Conservation (phyloP, 345 rosid species). For the Euphorbia peplus region DNA sequence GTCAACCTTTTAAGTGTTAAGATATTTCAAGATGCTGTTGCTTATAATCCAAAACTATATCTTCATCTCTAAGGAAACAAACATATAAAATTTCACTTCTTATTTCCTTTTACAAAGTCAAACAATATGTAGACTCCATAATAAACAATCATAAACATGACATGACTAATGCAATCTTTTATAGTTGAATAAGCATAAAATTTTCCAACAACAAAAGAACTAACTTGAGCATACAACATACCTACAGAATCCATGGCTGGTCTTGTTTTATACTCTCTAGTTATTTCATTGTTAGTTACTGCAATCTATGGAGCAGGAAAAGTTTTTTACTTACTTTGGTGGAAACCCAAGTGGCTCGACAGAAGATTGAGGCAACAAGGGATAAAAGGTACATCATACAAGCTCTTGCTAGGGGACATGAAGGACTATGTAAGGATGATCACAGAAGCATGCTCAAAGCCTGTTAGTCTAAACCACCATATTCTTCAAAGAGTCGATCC, state of each 20-base stretch:
- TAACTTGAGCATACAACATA: background rate
- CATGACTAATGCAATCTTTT: background rate
- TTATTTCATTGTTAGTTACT: background rate
- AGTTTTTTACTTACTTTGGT: conserved; percentile 28
- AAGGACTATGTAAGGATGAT: conserved; percentile 29
- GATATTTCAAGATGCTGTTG: too few relatives aligned
- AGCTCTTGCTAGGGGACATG: conserved; percentile 37
- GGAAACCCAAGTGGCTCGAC: conserved; percentile 38
- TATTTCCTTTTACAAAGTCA: too few relatives aligned
- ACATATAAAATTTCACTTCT: too few relatives aligned
- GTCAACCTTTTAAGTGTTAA: too few relatives aligned
- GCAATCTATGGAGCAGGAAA: background rate
- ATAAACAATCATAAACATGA: too few relatives aligned
- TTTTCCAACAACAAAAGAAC: background rate
- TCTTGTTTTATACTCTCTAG: background rate
- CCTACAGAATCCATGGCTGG: background rate
- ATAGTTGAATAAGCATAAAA: background rate
- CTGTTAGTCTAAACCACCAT: conserved; percentile 33
- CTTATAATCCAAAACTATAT: too few relatives aligned
- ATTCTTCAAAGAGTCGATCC: conserved; percentile 40
- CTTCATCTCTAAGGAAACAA: too few relatives aligned
- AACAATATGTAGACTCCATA: too few relatives aligned
- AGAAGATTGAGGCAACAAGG: conserved; percentile 35
- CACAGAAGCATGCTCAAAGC: conserved; percentile 40
- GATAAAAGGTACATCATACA: conserved; percentile 38